Evolutionary conservation across 2,329 filamentous ascomycete genomes (phyloP).

Genomic region (Aureobasidium sp.): DNA sequence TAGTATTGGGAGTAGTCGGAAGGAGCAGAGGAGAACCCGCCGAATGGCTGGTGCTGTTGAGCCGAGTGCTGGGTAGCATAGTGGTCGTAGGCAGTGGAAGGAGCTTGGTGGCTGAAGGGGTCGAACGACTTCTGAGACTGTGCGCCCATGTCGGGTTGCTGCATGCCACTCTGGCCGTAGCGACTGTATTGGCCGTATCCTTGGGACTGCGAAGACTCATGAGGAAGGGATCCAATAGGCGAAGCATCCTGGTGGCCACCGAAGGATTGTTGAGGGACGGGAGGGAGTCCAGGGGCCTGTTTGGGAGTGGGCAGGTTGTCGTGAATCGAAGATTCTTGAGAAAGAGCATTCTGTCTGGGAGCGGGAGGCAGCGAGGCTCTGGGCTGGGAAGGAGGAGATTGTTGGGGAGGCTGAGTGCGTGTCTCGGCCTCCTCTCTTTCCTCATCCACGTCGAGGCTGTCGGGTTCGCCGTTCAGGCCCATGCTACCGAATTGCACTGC

Average conservation of each 20-base stretch:
- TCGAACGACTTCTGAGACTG: constrained; percentile 78
- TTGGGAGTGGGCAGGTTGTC: constrained; percentile 46
- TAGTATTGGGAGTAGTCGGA: constrained; percentile 83
- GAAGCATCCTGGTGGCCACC: constrained; percentile 36
- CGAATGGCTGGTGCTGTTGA: constrained; percentile 51
- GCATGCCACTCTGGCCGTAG: constrained; percentile 54
- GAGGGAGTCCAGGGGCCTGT: constrained; percentile 55
- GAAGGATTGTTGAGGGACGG: constrained; percentile 46
- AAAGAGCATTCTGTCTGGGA: constrained; percentile 37
- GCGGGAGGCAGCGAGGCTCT: constrained; percentile 79
- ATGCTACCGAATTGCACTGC: constrained; percentile 96
- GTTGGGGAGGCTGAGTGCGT: constrained; percentile 82
- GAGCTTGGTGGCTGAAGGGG: constrained; percentile 71
- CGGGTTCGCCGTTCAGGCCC: constrained; percentile 68
- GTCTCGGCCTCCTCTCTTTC: constrained; percentile 95
- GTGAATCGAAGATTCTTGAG: constrained; percentile 34
- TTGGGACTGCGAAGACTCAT: constrained; percentile 41
- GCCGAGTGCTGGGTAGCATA: constrained; percentile 51
- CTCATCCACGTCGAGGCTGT: constrained; percentile 75
- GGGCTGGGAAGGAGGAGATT: constrained; percentile 80
- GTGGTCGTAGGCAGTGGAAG: constrained; percentile 40
- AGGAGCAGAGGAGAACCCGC: constrained; percentile 65
- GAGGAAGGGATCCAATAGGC: constrained; percentile 42
- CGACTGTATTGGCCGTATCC: constrained; percentile 61
- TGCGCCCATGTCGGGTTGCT: constrained; percentile 47